These are phyloP conservation scores for Malus hybrid DNA, from an alignment of 331 rosid species.

Conservation along the genomic window DNA sequence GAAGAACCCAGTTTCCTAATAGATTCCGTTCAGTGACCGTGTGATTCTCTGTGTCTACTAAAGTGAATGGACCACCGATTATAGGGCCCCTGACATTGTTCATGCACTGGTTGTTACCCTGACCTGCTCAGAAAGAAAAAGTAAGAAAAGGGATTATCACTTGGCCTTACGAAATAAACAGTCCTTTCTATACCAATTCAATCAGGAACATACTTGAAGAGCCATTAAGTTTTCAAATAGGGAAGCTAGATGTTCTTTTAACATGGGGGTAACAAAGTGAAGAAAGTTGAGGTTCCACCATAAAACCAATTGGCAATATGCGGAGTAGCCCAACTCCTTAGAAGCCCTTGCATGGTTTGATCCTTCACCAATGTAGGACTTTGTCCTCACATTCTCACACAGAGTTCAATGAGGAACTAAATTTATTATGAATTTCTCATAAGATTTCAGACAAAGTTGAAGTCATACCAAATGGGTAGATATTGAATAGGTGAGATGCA, in stretches of 20 bases:
- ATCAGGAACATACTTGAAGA: background rate
- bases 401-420: background rate
- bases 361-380: too few species aligned
- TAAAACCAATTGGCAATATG: too few species aligned
- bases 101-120: constrained; percentile 19
- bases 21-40: constrained; percentile 51
- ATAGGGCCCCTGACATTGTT: constrained; percentile 41
- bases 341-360: too few species aligned
- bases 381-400: too few species aligned
- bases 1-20: constrained; percentile 76
- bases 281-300: too few species aligned
- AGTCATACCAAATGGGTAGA: background rate
- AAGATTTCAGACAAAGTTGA: background rate
- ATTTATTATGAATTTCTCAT: background rate
- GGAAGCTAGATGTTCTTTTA: background rate
- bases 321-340: too few species aligned
- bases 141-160: constrained; percentile 1
- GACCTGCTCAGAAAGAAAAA: constrained; percentile 47
- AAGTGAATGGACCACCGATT: constrained; percentile 80
- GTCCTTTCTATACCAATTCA: background rate
- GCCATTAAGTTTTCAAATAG: background rate
- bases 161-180: background rate
- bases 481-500: background rate
- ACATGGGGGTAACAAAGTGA: background rate
- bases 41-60: constrained; percentile 52